phyloP scores from a whole-genome alignment of 1,139 yeast genomes.

The Geotrichum australiense region DNA sequence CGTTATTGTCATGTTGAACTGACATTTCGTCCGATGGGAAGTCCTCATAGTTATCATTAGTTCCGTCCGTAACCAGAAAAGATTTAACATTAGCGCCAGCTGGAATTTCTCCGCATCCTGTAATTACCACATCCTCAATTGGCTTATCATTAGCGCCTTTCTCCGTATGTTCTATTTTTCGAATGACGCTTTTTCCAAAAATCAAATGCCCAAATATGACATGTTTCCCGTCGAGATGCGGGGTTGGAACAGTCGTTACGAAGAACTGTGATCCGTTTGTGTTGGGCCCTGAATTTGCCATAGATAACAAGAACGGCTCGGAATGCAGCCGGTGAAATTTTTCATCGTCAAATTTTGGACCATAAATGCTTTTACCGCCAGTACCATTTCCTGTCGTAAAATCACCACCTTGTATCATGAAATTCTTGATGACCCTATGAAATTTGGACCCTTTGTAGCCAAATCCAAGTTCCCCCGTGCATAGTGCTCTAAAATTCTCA shows the following conservation, averaged over 20 bases:
- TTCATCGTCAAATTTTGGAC: constrained; percentile 93
- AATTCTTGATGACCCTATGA: constrained; percentile 81
- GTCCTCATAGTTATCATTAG: constrained; percentile 78
- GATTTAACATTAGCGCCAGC: constrained; percentile 11
- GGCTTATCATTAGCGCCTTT: constrained; percentile 64
- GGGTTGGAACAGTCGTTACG: constrained; percentile 70
- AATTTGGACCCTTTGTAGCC: constrained; percentile 78
- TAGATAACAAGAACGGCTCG: constrained; percentile 78
- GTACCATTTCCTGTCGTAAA: constrained; percentile 85
- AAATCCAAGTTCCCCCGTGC: constrained; percentile 82
- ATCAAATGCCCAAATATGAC: constrained; percentile 90
- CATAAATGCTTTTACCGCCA: constrained; percentile 93
- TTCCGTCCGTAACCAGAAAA: constrained; percentile 50
- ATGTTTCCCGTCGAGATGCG: constrained; percentile 87
- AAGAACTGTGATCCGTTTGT: constrained; percentile 96
- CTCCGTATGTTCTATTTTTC: constrained; percentile 64
- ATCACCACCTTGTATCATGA: constrained; percentile 97
- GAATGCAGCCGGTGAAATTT: constrained; percentile 62
- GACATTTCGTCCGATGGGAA: constrained; percentile 61
- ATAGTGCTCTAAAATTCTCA: constrained; percentile 83
- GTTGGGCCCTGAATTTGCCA: constrained; percentile 95
- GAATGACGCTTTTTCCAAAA: constrained; percentile 73
- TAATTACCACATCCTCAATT: constrained; percentile 51
- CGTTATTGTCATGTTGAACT: constrained; percentile 33
- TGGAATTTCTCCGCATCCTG: constrained; percentile 67